Evolutionary conservation across 2,329 filamentous ascomycete genomes (phyloP).

Genomic region (Colletotrichum eleusines): DNA sequence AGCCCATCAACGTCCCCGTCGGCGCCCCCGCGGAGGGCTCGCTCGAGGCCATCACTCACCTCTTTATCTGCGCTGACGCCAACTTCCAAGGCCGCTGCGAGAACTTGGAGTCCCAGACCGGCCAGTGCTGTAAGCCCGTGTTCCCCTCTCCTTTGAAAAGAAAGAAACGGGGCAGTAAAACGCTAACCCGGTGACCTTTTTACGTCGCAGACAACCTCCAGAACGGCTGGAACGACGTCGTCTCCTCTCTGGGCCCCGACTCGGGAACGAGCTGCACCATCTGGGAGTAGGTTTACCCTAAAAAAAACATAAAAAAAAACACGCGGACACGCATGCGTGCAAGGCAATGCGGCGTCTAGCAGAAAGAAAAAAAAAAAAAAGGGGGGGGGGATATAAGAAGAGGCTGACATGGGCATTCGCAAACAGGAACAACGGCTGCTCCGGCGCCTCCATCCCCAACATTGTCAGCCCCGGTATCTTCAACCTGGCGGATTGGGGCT

Average conservation of each 20-base stretch:
- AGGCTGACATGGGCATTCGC: background rate
- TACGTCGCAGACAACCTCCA: background rate
- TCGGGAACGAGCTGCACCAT: slow-evolving; percentile 7
- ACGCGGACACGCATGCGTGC: too few species aligned
- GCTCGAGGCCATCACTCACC: slow-evolving; percentile 5
- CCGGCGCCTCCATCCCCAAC: background rate
- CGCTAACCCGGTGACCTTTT: background rate
- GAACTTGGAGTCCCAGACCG: slow-evolving; percentile 1
- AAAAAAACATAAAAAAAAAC: too few species aligned
- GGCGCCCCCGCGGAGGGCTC: background rate
- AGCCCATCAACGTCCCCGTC: background rate
- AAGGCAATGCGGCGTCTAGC: background rate
- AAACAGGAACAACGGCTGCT: background rate
- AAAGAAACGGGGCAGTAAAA: too few species aligned
- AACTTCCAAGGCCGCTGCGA: slow-evolving; percentile 6
- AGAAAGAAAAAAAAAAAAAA: too few species aligned
- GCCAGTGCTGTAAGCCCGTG: background rate
- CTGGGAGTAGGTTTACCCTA: background rate
- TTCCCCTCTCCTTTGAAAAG: too few species aligned
- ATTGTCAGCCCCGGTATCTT: slow-evolving; percentile 22
- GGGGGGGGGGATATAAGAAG: too few species aligned
- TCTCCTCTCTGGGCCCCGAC: slow-evolving; percentile 7
- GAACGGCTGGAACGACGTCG: slow-evolving; percentile 6
- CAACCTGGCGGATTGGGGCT: slow-evolving; percentile 1
- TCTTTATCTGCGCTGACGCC: background rate